Conservation (phyloP, 2,329 filamentous ascomycete species). For the Ophiostoma sp. region DNA sequence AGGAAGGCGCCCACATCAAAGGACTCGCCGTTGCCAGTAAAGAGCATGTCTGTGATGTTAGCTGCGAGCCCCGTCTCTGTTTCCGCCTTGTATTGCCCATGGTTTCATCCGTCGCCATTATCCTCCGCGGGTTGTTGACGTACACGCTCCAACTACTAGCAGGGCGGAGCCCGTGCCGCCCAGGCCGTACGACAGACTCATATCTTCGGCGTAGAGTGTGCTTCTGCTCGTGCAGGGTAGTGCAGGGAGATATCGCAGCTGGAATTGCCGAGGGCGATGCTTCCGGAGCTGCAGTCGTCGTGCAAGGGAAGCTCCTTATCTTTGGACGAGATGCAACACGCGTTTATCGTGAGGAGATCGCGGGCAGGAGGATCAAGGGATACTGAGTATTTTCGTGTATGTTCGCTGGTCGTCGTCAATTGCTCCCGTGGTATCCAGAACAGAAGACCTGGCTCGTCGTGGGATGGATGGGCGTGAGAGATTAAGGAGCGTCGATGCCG, state of each 20-base stretch:
- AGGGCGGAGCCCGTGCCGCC: conserved; percentile 64
- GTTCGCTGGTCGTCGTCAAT: conserved; percentile 1
- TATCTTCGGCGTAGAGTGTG: conserved; percentile 33
- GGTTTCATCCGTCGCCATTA: background rate
- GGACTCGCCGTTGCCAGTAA: conserved; percentile 88
- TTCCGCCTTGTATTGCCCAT: background rate
- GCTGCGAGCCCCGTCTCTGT: background rate
- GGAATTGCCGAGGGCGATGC: background rate
- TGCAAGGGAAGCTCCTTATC: background rate
- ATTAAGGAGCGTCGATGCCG: conserved; percentile 11
- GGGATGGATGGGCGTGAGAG: background rate
- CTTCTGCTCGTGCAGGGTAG: background rate
- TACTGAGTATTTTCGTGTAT: background rate
- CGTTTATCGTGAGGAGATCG: background rate
- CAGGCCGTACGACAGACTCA: conserved; percentile 68
- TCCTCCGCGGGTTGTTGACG: conserved; percentile 34
- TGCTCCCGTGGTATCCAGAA: background rate
- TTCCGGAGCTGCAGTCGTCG: background rate
- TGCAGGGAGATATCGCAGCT: background rate
- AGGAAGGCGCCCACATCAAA: conserved; percentile 98
- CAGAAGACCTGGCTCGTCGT: background rate
- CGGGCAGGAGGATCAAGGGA: background rate
- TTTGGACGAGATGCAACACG: background rate
- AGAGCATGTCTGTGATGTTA: conserved; percentile 79
- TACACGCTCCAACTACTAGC: conserved; percentile 72